Evolutionary conservation across 2,329 filamentous ascomycete genomes (phyloP).

Genomic region (Chlorencoelia australis): DNA sequence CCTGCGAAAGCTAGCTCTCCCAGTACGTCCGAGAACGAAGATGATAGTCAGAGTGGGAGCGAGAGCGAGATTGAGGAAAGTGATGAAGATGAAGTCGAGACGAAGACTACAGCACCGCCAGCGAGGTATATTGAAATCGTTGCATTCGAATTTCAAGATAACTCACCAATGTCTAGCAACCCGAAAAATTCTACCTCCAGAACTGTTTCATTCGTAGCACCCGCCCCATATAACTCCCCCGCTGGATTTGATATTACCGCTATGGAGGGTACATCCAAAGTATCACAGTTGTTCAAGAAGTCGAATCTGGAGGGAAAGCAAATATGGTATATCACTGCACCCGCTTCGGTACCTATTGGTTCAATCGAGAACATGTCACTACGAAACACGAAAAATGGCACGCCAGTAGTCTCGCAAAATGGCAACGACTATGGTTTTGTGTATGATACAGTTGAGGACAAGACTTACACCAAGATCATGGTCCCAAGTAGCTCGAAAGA

Average conservation of each 20-base stretch:
- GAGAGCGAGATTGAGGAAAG: slow-evolving; percentile 18
- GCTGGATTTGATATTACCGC: slow-evolving; percentile 19
- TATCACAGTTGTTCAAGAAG: slow-evolving; percentile 43
- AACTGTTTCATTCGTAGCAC: slow-evolving; percentile 10
- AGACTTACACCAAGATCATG: slow-evolving; percentile 45
- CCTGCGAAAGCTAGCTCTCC: slow-evolving; percentile 12
- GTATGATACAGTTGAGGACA: slow-evolving; percentile 41
- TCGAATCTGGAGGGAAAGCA: slow-evolving; percentile 58
- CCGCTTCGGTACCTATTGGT: slow-evolving; percentile 57
- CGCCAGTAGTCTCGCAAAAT: slow-evolving; percentile 50
- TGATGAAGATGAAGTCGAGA: slow-evolving; percentile 26
- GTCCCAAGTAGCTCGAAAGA: slow-evolving; percentile 47
- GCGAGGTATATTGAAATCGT: slow-evolving; percentile 11
- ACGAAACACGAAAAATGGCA: slow-evolving; percentile 41
- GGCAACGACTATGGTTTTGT: slow-evolving; percentile 53
- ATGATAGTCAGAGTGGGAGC: slow-evolving; percentile 22
- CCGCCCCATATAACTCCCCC: slow-evolving; percentile 18
- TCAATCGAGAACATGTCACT: slow-evolving; percentile 56
- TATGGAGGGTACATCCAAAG: slow-evolving; percentile 9
- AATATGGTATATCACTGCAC: slow-evolving; percentile 72
- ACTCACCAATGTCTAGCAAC: slow-evolving; percentile 2
- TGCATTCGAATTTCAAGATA: too few species aligned
- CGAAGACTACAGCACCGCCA: not conserved
- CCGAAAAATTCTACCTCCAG: slow-evolving; percentile 9
- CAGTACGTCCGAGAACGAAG: too few species aligned